Evolutionary conservation across 345 rosid species (phyloP), one percentile per base, ranked within the genome.

Genomic region (Anacardium occidentale): DNA sequence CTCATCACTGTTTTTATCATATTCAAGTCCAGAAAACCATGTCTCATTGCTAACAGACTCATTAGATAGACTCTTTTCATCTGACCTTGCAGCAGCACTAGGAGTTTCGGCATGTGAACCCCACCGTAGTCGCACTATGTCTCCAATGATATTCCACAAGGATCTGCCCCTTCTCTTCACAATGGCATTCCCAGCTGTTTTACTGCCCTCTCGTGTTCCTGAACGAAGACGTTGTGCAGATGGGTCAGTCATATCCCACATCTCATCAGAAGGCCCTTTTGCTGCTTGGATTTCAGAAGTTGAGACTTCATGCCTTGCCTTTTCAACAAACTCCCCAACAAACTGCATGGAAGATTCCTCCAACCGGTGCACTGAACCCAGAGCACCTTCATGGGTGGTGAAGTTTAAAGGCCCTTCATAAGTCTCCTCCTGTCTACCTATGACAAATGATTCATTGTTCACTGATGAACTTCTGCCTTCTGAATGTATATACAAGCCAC

Each of bases 1-100:
- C 63, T 86, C 86, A 29, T 86, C 92, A 71, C 71, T 82, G 60
- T 74, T 90, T 67, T 90, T 94, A 9, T 81, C 90, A 44, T 76
- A 88, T 71, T 91, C 99, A 80, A 45, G 94, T 48, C 96, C 97
- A 75, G 98, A 95, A 82, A 95, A 87, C 92, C 91, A 91, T 47
- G 91, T 75, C 63, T 85, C 97, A 66, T 89, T 87, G 42, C 83
- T 75, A 69, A 74, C 80, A 68, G 98, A 91, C 72, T 83, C 96
- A 77, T 75, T 76, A 29, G 96, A 83, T 29, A 86, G 83, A 85
- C 80, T 82, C 84, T 84, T 92, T 77, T 77, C 85, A 59, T 82
- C 82, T 2, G 87, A 83, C 71, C 63, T 84, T 59, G 74, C 66
- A 78, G 82, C 79, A 68, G 91, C 84, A 65, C 72, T 85, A 24